Base-by-base conservation (phyloP, 1,284 basidiomycete species). In the Porogramme epimiltina region DNA sequence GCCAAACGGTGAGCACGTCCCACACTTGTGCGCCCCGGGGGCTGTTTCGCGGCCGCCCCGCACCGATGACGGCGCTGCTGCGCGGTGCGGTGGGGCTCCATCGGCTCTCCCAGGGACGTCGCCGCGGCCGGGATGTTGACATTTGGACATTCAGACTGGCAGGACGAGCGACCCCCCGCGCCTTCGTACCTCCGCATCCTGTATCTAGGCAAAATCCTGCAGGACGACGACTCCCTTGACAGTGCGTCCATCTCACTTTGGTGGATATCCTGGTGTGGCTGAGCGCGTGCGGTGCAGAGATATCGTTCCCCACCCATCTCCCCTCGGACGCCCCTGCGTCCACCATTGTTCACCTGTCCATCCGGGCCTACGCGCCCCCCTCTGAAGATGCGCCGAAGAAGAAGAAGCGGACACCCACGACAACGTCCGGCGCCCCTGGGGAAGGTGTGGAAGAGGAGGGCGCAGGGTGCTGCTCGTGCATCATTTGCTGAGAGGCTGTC, bases 311-410 rank as follows among this genome's bases (percentile, higher is more conserved):
- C 3, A 70, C 74, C 11, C 65, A 75, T 61, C 69, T 73, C 40
- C 73, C 73, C 1, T 49, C 65, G 11, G 26, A 62, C 4, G 52
- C 70, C 1, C 61, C 73, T 0, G 66, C 69, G 16, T 75, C 84
- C 2, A 93, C 88, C 0, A 89, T 93, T 43, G 84, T 93, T 22
- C 91, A 93, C 64, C 77, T 93, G 28, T 90, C 89, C 18, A 82
- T 93, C 50, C 79, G 91, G 40, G 81, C 88, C 0, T 82, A 81
- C 52, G 77, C 78, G 3, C 77, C 78, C 3, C 71, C 78, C 1
- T 68, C 75, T 10, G 81, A 82, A 23, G 80, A 79, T 28, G 77
- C 78, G 6, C 51, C 69, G 2, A 67, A 75, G 45, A 79, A 85
- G 66, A 89, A 87, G 73, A 63, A 60, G 47, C 54, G 62, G n/a